Base-by-base conservation (phyloP, 2,329 filamentous ascomycete genomes). In the Pseudocercospora eumusae region DNA sequence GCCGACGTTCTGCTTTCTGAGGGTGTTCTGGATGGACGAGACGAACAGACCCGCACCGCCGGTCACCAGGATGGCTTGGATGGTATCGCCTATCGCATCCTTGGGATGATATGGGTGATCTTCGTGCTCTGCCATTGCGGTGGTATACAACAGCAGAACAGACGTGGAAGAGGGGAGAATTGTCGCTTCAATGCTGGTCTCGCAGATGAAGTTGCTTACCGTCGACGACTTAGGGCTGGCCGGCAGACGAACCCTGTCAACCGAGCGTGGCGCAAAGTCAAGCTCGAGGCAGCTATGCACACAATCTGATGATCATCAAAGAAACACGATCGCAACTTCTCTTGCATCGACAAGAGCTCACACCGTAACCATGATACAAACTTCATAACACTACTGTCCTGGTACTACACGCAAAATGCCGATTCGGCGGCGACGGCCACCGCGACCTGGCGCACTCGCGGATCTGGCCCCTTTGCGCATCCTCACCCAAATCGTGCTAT, bases 11-110 rank as follows among this genome's bases (percentile, higher is more conserved):
- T 86, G 84, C 81, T 87, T 92, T 59, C 88, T 84, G 70, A 97
- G 84, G 62, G 92, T 91, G 81, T 96, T 98, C 81, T 93, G 90
- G 68, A 96, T 83, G 59, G 90, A 88, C 56, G 91, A 89, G 64
- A 89, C 76, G 77, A 92, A 83, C 74, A 90, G 79, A 71, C 92
- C 92, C 63, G 84, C 84, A 63, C 81, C 80, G 72, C 87, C 86
- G 64, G 88, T 87, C 70, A 91, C 78, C 66, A 87, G 72, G 44
- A 84, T 85, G 64, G 86, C 86, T 75, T 85, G 86, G 74, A 88
- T 79, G 56, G 88, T 84, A 66, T 84, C 82, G 68, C 84, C 83
- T 70, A 96, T 78, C 69, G 91, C 87, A 83, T 96, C 90, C 77
- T 88, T 86, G 54, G 89, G 86, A 67, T 90, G 85, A 78, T 89